phyloP scores from a whole-genome alignment of 2,329 filamentous ascomycete genomes.

The Tricladium varicosporioides region DNA sequence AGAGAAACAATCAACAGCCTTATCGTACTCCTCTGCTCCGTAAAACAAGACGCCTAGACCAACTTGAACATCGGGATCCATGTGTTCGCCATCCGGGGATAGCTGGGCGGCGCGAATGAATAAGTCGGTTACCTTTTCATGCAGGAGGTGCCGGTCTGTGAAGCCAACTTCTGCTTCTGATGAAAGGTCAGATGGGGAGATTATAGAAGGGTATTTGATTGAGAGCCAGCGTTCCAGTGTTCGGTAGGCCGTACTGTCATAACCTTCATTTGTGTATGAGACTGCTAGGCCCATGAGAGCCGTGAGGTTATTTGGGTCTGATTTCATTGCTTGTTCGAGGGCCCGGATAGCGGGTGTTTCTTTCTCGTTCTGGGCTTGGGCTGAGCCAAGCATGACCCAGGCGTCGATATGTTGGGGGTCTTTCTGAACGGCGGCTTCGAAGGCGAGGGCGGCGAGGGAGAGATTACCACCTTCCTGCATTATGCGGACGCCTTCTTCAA shows the following conservation, averaged over 20 bases:
- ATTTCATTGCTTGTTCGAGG: slow-evolving; percentile 83
- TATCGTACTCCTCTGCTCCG: slow-evolving; percentile 95
- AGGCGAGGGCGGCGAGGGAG: slow-evolving; percentile 87
- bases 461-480: slow-evolving; percentile 93
- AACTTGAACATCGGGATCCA: slow-evolving; percentile 98
- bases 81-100: slow-evolving; percentile 86
- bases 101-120: slow-evolving; percentile 93
- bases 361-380: slow-evolving; percentile 98
- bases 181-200: slow-evolving; percentile 66
- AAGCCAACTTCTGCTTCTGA: slow-evolving; percentile 84
- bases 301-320: slow-evolving; percentile 82
- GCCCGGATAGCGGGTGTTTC: slow-evolving; percentile 94
- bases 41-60: slow-evolving; percentile 97
- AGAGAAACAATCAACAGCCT: slow-evolving; percentile 97
- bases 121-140: slow-evolving; percentile 83
- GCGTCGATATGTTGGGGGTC: slow-evolving; percentile 84
- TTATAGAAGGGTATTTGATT: slow-evolving; percentile 86
- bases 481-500: slow-evolving; percentile 89
- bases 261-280: slow-evolving; percentile 97
- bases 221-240: slow-evolving; percentile 96
- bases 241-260: slow-evolving; percentile 93
- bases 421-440: slow-evolving; percentile 92
- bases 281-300: slow-evolving; percentile 95
- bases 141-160: slow-evolving; percentile 85
- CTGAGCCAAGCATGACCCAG: slow-evolving; percentile 87